Percentiles rank a stretch among this genome's conserved stretches.
These are phyloP conservation scores for Rubia yunnanensis DNA, from an alignment of 257 asterid species.

Conservation along the genomic window DNA sequence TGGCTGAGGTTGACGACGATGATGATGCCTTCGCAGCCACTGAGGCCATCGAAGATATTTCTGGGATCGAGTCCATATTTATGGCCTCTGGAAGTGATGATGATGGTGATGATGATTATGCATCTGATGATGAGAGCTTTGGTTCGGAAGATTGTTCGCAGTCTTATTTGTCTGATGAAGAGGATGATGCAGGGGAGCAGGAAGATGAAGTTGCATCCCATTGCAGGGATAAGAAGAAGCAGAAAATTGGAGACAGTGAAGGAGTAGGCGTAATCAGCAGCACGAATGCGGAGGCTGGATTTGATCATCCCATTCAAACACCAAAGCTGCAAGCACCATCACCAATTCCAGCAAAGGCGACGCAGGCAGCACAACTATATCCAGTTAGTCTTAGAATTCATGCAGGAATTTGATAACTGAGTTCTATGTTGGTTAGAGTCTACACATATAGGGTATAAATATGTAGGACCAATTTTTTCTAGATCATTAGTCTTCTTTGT, in stretches of 20 bases:
- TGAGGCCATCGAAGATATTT: slow-evolving; percentile 47
- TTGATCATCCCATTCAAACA: slow-evolving; percentile 25
- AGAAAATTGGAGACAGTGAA: slow-evolving; percentile 23
- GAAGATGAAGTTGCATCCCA: slow-evolving; percentile 27
- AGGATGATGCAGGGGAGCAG: slow-evolving; percentile 30
- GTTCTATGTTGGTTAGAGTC: neutral
- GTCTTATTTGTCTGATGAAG: slow-evolving; percentile 31
- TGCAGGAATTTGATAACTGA: slow-evolving; percentile 41
- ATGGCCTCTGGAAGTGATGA: slow-evolving; percentile 43
- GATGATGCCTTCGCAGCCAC: slow-evolving; percentile 28
- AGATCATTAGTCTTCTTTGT: neutral
- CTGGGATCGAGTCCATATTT: slow-evolving; percentile 36
- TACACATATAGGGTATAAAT: slow-evolving; percentile 13
- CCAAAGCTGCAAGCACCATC: slow-evolving; percentile 17
- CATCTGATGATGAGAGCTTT: slow-evolving; percentile 7
- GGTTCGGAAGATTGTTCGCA: slow-evolving; percentile 35
- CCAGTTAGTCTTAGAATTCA: slow-evolving; percentile 46
- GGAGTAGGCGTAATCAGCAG: slow-evolving; percentile 11
- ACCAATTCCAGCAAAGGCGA: slow-evolving; percentile 13
- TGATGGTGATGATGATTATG: slow-evolving; percentile 32
- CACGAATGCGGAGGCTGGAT: slow-evolving; percentile 25
- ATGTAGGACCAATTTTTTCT: slow-evolving; percentile 22
- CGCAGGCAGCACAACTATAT: slow-evolving; percentile 19
- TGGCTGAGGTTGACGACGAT: slow-evolving; percentile 23
- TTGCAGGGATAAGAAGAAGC: slow-evolving; percentile 22